Evolutionary conservation across 2,329 filamentous ascomycete genomes (phyloP).

Genomic region (Aspergillaceae sp.): DNA sequence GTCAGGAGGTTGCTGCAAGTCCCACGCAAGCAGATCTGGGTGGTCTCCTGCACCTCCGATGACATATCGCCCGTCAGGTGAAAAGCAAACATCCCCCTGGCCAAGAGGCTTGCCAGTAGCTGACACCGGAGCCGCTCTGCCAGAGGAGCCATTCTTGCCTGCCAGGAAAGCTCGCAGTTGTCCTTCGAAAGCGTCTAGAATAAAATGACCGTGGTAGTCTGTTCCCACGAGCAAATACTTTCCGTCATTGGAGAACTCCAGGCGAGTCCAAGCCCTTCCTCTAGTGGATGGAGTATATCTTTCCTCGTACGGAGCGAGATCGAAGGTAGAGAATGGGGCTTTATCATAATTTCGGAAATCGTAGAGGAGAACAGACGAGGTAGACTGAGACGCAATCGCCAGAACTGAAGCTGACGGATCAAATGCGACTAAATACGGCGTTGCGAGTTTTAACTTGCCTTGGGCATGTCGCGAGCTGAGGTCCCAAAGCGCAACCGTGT

Average conservation of each 20-base stretch:
- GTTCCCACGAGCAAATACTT: constrained; percentile 79
- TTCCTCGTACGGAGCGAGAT: constrained; percentile 56
- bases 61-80: constrained; percentile 81
- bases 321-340: constrained; percentile 77
- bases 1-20: constrained; percentile 53
- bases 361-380: constrained; percentile 76
- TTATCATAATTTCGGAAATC: constrained; percentile 92
- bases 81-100: constrained; percentile 76
- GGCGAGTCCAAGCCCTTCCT: constrained; percentile 63
- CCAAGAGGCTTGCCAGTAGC: constrained; percentile 45
- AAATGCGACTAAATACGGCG: constrained; percentile 75
- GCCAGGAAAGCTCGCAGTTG: constrained; percentile 63
- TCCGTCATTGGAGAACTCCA: constrained; percentile 95
- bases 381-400: constrained; percentile 73
- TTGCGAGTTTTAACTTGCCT: constrained; percentile 70
- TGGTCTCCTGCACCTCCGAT: constrained; percentile 64
- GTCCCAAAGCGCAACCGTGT: constrained; percentile 88
- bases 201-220: constrained; percentile 73
- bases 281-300: constrained; percentile 42
- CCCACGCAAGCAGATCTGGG: constrained; percentile 76
- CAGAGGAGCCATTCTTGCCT: constrained; percentile 40
- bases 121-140: constrained; percentile 43
- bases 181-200: constrained; percentile 89
- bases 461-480: constrained; percentile 69
- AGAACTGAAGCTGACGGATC: constrained; percentile 90